phyloP scores from a whole-genome alignment of 768 basidiomycete species.

The Sporobolomyces phaffii region DNA sequence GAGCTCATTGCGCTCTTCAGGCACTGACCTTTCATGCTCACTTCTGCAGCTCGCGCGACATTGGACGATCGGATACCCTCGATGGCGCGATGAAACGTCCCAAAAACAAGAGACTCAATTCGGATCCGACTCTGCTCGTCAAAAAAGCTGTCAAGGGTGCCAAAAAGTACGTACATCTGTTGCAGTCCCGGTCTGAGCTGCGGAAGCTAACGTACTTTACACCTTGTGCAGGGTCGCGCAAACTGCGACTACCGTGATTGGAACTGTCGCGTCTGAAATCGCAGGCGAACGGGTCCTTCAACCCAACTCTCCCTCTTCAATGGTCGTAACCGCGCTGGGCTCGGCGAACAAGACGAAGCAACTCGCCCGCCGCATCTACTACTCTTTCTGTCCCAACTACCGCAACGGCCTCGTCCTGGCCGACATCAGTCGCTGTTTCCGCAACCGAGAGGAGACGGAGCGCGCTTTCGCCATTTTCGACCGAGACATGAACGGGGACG shows the following conservation, averaged over 20 bases:
- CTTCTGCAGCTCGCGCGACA: slow-evolving; percentile 58
- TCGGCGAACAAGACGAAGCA: slow-evolving; percentile 70
- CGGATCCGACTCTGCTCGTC: slow-evolving; percentile 60
- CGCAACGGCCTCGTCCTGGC: slow-evolving; percentile 58
- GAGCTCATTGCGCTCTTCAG: not conserved
- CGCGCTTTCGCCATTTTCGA: slow-evolving; percentile 49
- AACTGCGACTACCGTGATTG: slow-evolving; percentile 69
- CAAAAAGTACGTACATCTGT: slow-evolving; percentile 42
- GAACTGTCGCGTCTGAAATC: slow-evolving; percentile 61
- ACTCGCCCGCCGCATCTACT: slow-evolving; percentile 78
- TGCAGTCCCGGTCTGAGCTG: no score
- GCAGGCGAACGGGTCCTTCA: slow-evolving; percentile 64
- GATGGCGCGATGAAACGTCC: slow-evolving; percentile 50
- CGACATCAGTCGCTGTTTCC: slow-evolving; percentile 69
- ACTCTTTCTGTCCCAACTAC: slow-evolving; percentile 66
- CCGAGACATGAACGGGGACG: slow-evolving; percentile 52
- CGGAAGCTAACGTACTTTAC: no score
- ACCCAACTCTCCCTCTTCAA: slow-evolving; percentile 56
- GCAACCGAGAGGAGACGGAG: slow-evolving; percentile 52
- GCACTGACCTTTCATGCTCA: not conserved
- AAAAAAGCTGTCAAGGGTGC: slow-evolving; percentile 68
- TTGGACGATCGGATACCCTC: slow-evolving; percentile 63
- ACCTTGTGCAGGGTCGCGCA: slow-evolving; percentile 56
- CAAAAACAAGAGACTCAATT: slow-evolving; percentile 43
- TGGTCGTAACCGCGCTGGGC: slow-evolving; percentile 67